Evolutionary conservation across 2,329 filamentous ascomycete genomes (phyloP).

Genomic region (Westerdykella sp.): DNA sequence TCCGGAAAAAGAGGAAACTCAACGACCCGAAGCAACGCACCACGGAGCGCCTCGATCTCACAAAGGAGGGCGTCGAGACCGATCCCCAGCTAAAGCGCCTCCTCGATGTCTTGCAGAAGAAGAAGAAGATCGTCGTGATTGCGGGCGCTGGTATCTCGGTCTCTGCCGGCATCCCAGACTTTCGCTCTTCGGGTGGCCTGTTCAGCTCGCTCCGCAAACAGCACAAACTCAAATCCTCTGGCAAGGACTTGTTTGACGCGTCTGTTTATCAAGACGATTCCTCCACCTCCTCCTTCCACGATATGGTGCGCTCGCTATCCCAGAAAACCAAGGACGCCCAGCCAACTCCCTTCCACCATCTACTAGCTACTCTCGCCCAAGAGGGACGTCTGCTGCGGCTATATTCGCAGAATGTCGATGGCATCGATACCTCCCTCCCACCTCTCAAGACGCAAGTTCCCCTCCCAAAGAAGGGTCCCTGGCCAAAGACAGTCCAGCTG

Average conservation of each 20-base stretch:
- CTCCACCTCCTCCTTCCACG: constrained; percentile 85
- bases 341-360: constrained; percentile 86
- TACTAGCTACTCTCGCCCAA: constrained; percentile 81
- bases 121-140: constrained; percentile 94
- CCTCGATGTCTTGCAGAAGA: constrained; percentile 69
- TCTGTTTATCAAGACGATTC: constrained; percentile 92
- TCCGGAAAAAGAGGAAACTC: constrained; percentile 69
- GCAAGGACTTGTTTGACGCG: constrained; percentile 93
- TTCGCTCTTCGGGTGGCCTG: constrained; percentile 82
- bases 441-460: constrained; percentile 78
- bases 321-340: constrained; percentile 68
- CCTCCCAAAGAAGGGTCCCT: constrained; percentile 75
- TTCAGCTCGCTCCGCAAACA: constrained; percentile 80
- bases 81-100: constrained; percentile 61
- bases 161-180: constrained; percentile 91
- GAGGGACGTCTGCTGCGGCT: constrained; percentile 83
- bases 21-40: constrained; percentile 58
- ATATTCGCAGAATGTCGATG: constrained; percentile 96
- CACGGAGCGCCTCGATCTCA: constrained; percentile 75
- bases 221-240: constrained; percentile 86
- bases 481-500: constrained; percentile 88
- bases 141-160: constrained; percentile 96
- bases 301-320: constrained; percentile 88
- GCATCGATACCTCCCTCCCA: constrained; percentile 77
- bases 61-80: constrained; percentile 51